These are phyloP conservation scores for Conticribra weissflogii DNA, from an alignment of 108 stramenopile genomes.

Conservation along the genomic window DNA sequence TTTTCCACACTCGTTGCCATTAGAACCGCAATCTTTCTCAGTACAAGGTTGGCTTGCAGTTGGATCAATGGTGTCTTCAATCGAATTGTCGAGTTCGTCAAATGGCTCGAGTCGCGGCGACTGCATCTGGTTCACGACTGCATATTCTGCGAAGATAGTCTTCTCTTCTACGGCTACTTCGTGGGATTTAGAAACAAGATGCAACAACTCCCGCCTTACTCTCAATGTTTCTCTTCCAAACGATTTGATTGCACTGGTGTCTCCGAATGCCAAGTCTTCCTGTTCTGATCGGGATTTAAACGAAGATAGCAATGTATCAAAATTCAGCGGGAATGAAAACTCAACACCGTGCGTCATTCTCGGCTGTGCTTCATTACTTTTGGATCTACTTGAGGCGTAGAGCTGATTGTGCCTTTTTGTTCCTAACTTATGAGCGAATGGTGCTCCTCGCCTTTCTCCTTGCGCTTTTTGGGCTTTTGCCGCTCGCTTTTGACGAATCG, in stretches of 20 bases:
- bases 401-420: slow-evolving; percentile 26
- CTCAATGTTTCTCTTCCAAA: slow-evolving; percentile 29
- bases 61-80: background rate
- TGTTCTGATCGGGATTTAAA: background rate
- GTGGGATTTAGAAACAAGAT: slow-evolving; percentile 38
- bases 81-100: background rate
- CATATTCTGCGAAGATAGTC: slow-evolving; percentile 36
- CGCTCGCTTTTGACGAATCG: background rate
- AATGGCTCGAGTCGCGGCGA: background rate
- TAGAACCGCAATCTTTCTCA: background rate
- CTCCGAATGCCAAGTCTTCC: background rate
- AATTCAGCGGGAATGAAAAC: background rate
- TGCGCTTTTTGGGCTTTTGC: background rate
- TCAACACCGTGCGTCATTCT: background rate
- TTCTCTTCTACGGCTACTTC: slow-evolving; percentile 37
- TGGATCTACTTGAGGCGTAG: background rate
- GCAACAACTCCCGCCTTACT: slow-evolving; percentile 31
- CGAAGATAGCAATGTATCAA: slow-evolving; percentile 2
- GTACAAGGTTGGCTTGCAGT: background rate
- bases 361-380: slow-evolving; percentile 5
- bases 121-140: slow-evolving; percentile 20
- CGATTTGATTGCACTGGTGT: background rate
- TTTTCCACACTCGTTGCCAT: slow-evolving; percentile 7
- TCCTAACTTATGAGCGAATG: slow-evolving; percentile 10
- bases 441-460: slow-evolving; percentile 14